A percentile compares a stretch with the other conserved stretches of the same genome.
These are phyloP conservation scores for Phanerochaete carnosa DNA, from an alignment of 768 basidiomycete genomes.

Conservation along the genomic window DNA sequence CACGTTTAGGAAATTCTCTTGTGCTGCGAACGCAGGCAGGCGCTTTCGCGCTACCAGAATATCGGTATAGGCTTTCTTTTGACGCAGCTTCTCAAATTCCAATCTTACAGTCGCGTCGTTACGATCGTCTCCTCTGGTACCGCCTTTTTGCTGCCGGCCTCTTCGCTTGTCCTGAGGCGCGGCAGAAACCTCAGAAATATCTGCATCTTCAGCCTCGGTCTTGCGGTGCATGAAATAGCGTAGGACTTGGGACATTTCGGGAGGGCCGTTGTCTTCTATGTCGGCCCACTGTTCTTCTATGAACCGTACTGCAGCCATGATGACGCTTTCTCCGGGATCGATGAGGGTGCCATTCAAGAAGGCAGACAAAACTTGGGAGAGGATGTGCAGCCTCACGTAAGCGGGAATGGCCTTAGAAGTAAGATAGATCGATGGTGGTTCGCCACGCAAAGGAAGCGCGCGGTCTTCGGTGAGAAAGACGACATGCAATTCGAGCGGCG, in stretches of 20 bases:
- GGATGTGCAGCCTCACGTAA: slow-evolving; percentile 82
- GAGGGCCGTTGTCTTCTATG: slow-evolving; percentile 69
- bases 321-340: slow-evolving; percentile 68
- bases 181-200: not conserved
- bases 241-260: slow-evolving; percentile 68
- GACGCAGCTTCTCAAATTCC: slow-evolving; percentile 47
- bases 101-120: slow-evolving; percentile 46
- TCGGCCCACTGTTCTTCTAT: slow-evolving; percentile 69
- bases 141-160: slow-evolving; percentile 16
- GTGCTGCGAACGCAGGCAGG: slow-evolving; percentile 75
- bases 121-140: slow-evolving; percentile 36
- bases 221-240: slow-evolving; percentile 47
- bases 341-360: slow-evolving; percentile 53
- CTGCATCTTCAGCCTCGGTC: not conserved
- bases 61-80: slow-evolving; percentile 46
- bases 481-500: slow-evolving; percentile 65
- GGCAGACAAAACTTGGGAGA: slow-evolving; percentile 56
- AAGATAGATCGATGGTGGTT: slow-evolving; percentile 70
- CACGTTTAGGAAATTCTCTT: slow-evolving; percentile 55
- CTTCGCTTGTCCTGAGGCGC: slow-evolving; percentile 9
- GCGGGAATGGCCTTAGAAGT: slow-evolving; percentile 66
- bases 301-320: slow-evolving; percentile 65
- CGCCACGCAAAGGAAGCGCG: slow-evolving; percentile 42
- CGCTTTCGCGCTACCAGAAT: slow-evolving; percentile 54
- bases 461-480: slow-evolving; percentile 45